Percentiles rank a stretch among this genome's conserved stretches.
Evolutionary conservation across 768 basidiomycete genomes (phyloP).

Genomic region (Neoboletus brunneissimus): DNA sequence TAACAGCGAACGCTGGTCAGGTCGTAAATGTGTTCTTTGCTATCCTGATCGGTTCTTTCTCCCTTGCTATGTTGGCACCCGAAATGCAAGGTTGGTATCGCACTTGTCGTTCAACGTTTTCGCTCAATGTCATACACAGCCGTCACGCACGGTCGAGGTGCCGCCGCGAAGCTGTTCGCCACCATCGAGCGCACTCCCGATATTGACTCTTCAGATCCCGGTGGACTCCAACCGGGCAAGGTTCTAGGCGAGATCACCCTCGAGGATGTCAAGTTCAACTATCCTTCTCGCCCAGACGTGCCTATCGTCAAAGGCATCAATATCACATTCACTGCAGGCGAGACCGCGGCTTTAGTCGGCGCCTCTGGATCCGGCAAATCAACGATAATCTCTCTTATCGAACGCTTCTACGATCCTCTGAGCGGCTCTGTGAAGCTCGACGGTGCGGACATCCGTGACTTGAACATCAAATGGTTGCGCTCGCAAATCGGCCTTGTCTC

Average conservation of each 20-base stretch:
- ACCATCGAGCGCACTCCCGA: constrained; percentile 86
- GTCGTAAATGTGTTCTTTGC: constrained; percentile 85
- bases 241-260: constrained; percentile 74
- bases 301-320: constrained; percentile 72
- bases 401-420: constrained; percentile 85
- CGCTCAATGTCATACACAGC: constrained; percentile 39
- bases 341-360: constrained; percentile 76
- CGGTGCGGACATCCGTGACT: constrained; percentile 64
- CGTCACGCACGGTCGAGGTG: constrained; percentile 75
- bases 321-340: constrained; percentile 69
- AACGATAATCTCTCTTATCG: constrained; percentile 73
- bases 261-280: constrained; percentile 74
- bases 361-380: constrained; percentile 80
- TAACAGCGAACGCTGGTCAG: constrained; percentile 57
- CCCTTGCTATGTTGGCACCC: constrained; percentile 78
- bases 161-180: constrained; percentile 84
- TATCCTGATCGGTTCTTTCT: constrained; percentile 89
- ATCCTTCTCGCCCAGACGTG: constrained; percentile 80
- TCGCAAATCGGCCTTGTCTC: constrained; percentile 86
- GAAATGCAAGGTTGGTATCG: constrained; percentile 68
- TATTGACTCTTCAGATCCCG: constrained; percentile 75
- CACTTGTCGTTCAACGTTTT: neutral
- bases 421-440: constrained; percentile 70
- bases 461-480: constrained; percentile 85
- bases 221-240: constrained; percentile 63